Percentiles rank a stretch among this genome's conserved stretches.
Evolutionary conservation across 352 stramenopile species (phyloP).

Genomic region (Globisporangium cylindrosporum): DNA sequence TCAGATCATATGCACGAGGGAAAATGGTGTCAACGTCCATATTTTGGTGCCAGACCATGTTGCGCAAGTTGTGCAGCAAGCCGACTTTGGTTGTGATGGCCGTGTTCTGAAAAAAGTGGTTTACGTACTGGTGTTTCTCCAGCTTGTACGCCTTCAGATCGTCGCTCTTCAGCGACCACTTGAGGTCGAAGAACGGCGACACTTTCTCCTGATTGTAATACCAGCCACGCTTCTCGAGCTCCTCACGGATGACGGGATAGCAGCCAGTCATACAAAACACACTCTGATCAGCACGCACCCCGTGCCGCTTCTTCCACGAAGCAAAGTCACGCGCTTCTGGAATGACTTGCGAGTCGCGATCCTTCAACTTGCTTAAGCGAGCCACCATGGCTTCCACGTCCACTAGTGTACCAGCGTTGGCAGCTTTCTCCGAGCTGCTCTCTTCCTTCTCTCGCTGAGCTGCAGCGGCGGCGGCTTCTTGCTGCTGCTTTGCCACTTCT

Average conservation of each 20-base stretch:
- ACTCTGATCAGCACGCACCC: slow-evolving; percentile 65
- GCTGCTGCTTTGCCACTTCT: slow-evolving; percentile 40
- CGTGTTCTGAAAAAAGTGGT: slow-evolving; percentile 91
- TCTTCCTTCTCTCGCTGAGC: slow-evolving; percentile 29
- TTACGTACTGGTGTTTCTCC: slow-evolving; percentile 85
- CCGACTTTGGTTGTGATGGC: slow-evolving; percentile 91
- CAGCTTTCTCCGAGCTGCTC: slow-evolving; percentile 21
- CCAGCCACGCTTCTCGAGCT: slow-evolving; percentile 88
- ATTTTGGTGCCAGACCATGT: slow-evolving; percentile 76
- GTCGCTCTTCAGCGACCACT: slow-evolving; percentile 90
- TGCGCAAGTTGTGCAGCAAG: slow-evolving; percentile 81
- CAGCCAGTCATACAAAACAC: slow-evolving; percentile 91
- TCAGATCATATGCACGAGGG: slow-evolving; percentile 89
- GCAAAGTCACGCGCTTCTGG: slow-evolving; percentile 77
- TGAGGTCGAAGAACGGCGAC: slow-evolving; percentile 90
- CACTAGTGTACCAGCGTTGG: slow-evolving; percentile 23
- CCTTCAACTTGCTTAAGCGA: slow-evolving; percentile 72
- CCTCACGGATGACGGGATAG: slow-evolving; percentile 90
- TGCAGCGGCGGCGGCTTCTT: slow-evolving; percentile 37
- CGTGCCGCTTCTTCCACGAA: slow-evolving; percentile 90
- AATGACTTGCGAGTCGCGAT: slow-evolving; percentile 60
- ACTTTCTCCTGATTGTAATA: slow-evolving; percentile 80
- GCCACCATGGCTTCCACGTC: slow-evolving; percentile 72
- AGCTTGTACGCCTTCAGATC: slow-evolving; percentile 80
- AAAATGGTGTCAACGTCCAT: slow-evolving; percentile 83